Conservation (phyloP, 257 asterid genomes). For the Nicotiana noctiflora region DNA sequence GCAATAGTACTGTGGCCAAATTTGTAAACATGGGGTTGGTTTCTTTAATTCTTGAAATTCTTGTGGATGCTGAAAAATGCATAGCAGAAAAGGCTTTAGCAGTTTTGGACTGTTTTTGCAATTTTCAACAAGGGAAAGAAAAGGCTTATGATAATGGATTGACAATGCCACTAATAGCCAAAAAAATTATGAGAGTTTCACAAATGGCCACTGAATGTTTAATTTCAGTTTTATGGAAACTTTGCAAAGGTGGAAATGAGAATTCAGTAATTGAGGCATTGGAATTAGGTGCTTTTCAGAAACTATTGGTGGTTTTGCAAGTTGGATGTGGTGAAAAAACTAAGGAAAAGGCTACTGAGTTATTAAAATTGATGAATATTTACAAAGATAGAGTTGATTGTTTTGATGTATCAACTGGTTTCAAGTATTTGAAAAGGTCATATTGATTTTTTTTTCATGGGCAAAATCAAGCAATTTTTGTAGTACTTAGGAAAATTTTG, state of each 20-base stretch:
- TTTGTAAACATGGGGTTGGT: slow-evolving; percentile 47
- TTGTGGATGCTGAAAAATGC: slow-evolving; percentile 56
- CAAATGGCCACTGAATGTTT: slow-evolving; percentile 46
- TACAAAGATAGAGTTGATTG: slow-evolving; percentile 52
- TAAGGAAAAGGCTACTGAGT: slow-evolving; percentile 60
- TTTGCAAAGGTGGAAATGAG: slow-evolving; percentile 33
- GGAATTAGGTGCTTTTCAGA: slow-evolving; percentile 68
- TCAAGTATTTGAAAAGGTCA: slow-evolving; percentile 49
- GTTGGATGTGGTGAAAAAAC: slow-evolving; percentile 53
- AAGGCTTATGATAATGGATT: slow-evolving; percentile 34
- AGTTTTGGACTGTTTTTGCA: slow-evolving; percentile 45
- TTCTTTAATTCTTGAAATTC: slow-evolving; percentile 50
- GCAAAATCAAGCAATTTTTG: neutral
- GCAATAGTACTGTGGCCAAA: neutral
- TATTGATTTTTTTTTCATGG: slow-evolving; percentile 17
- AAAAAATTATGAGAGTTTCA: slow-evolving; percentile 66
- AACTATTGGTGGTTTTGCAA: slow-evolving; percentile 68
- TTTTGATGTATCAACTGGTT: slow-evolving; percentile 54
- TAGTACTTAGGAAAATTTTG: neutral
- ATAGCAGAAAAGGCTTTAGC: slow-evolving; percentile 46
- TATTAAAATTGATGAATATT: slow-evolving; percentile 62
- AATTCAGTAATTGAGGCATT: slow-evolving; percentile 47
- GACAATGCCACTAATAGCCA: slow-evolving; percentile 53
- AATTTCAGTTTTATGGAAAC: slow-evolving; percentile 55
- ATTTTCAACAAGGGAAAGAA: slow-evolving; percentile 39